Evolutionary conservation across 2,329 filamentous ascomycete genomes (phyloP), one percentile per base, ranked within the genome.

Genomic region (Blumeriella jaapii): DNA sequence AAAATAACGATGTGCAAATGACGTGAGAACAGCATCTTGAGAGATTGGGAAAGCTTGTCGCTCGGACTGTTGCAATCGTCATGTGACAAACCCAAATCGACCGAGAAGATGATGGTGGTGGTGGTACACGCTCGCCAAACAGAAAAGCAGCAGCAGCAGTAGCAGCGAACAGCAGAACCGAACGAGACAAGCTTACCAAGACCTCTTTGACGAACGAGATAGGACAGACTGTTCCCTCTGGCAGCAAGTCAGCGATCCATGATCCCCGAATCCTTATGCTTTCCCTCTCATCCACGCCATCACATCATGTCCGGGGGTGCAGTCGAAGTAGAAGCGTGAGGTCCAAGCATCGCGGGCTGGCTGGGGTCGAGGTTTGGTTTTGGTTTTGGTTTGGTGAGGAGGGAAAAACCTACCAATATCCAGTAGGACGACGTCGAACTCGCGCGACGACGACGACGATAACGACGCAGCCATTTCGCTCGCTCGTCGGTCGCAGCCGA

Each of bases 181-280:
- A 18, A 22, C 12, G 11, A 23, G 7, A 13, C 25, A n/a, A 23
- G 22, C 44, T 71, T 74, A 87, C 82, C 63, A 87, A 64, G 46
- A 82, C 74, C 57, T 86, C 78, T 62, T 83, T 83, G 60, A 87
- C 82, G 60, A 87, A 87, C 49, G 78, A 83, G 56, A 87, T 85
- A 49, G 80, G 79, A 58, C 81, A 86, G 45, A 87, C 76, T 31
- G 82, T 87, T 44, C 82, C 82, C 68, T 87, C 82, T 87, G 36
- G 29, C 27, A 28, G 25, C 22, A 32, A 36, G 35, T 49, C 42
- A 50, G 46, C 42, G 3, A 24, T 24, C 12, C 19, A n/a, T n/a
- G n/a, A n/a, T n/a, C n/a, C n/a, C n/a, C n/a, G n/a, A n/a, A n/a
- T n/a, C n/a, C n/a, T n/a, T n/a, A n/a, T 30, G 29, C 28, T 18